Evolutionary conservation across 2,329 filamentous ascomycete genomes (phyloP).

Genomic region (Aspergillus phoenicis): DNA sequence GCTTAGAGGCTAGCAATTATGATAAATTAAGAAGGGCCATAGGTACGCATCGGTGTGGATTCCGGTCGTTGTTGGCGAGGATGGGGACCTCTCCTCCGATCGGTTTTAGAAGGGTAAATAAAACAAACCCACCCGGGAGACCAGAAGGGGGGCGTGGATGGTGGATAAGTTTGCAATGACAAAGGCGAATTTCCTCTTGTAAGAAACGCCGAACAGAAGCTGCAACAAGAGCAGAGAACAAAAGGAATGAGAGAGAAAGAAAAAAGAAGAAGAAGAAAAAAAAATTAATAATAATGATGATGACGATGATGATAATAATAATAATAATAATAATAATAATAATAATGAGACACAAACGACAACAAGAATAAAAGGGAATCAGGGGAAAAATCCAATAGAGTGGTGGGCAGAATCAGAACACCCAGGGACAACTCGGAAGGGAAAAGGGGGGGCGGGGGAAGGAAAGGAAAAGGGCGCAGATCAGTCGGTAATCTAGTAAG

Average conservation of each 20-base stretch:
- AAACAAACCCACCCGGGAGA: constrained; percentile 7
- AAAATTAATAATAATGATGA: no score
- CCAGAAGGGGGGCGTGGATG: background rate
- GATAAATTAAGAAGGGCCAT: constrained; percentile 16
- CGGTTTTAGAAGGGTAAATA: constrained; percentile 4
- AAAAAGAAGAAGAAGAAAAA: constrained; percentile 3
- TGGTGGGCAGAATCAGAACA: constrained; percentile 13
- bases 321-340: no score
- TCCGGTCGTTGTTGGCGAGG: background rate
- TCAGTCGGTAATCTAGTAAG: background rate
- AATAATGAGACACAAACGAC: no score
- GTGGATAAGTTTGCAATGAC: constrained; percentile 6
- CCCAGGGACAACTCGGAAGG: constrained; percentile 1
- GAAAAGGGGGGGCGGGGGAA: background rate
- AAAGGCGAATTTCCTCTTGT: constrained; percentile 1
- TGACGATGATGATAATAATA: background rate
- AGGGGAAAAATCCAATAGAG: constrained; percentile 13
- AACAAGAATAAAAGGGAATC: constrained; percentile 11
- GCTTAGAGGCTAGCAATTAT: constrained; percentile 7
- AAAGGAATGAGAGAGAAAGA: background rate
- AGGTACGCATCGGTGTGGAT: background rate
- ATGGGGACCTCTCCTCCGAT: background rate
- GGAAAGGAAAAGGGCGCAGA: constrained; percentile 5
- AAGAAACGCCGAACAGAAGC: background rate
- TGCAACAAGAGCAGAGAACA: background rate